These are phyloP conservation scores for Quillaja saponaria DNA, from an alignment of 306 rosid species.

Conservation along the genomic window DNA sequence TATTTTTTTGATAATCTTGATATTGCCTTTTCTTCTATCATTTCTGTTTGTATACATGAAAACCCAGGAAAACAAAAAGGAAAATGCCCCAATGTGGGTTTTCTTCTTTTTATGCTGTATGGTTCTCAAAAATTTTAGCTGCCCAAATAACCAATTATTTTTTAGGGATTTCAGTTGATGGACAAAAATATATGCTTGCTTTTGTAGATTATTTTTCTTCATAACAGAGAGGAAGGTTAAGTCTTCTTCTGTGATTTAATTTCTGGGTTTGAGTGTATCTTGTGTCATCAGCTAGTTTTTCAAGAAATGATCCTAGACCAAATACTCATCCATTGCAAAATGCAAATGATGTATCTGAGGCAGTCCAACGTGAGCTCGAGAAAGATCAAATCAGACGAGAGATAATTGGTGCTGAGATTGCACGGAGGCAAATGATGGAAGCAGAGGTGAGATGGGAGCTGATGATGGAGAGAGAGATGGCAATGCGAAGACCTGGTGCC, in stretches of 20 bases:
- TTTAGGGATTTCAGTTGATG: background rate
- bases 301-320: background rate
- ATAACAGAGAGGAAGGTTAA: background rate
- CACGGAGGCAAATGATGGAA: conserved; percentile 45
- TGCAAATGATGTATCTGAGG: conserved; percentile 15
- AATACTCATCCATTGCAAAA: background rate
- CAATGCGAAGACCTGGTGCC: conserved; percentile 16
- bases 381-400: conserved; percentile 49
- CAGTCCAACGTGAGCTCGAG: conserved; percentile 41
- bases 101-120: background rate
- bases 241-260: background rate
- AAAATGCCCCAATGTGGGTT: background rate
- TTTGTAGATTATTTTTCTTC: background rate
- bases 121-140: background rate
- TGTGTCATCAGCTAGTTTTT: conserved; percentile 10
- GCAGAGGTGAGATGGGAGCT: conserved; percentile 58
- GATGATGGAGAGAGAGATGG: conserved; percentile 38
- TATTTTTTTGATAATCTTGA: background rate
- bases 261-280: background rate
- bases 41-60: background rate
- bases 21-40: background rate
- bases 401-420: conserved; percentile 35
- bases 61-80: background rate
- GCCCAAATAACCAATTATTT: background rate
- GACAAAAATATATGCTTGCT: background rate